Percentiles rank a stretch among this genome's conserved stretches.
phyloP scores from a whole-genome alignment of 2,329 filamentous ascomycete genomes.

The Whalleya microplaca region DNA sequence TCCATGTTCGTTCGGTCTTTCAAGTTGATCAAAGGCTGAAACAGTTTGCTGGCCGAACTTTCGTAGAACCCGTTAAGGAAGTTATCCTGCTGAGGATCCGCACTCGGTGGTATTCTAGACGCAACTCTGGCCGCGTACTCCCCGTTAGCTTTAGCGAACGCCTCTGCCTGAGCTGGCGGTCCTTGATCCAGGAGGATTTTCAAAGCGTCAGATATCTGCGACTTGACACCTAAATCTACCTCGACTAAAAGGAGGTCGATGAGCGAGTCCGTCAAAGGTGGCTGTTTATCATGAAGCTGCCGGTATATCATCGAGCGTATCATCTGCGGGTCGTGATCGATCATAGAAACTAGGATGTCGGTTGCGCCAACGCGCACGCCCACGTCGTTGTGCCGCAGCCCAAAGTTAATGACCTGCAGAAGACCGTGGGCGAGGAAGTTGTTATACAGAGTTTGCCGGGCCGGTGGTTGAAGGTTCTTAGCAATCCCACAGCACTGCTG shows the following conservation, averaged over 20 bases:
- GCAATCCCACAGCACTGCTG: conserved; percentile 94
- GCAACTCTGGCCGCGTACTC: conserved; percentile 69
- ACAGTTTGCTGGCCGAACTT: conserved; percentile 80
- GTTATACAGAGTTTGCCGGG: conserved; percentile 79
- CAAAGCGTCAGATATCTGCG: conserved; percentile 92
- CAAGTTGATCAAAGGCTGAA: conserved; percentile 82
- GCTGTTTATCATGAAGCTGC: conserved; percentile 84
- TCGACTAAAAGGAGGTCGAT: conserved; percentile 92
- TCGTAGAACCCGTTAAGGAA: conserved; percentile 93
- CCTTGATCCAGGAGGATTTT: conserved; percentile 87
- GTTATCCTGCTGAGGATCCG: conserved; percentile 77
- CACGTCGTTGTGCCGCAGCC: conserved; percentile 82
- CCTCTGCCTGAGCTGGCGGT: conserved; percentile 55
- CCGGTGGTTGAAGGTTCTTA: conserved; percentile 88
- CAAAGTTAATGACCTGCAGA: conserved; percentile 88
- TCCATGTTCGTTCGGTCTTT: conserved; percentile 70
- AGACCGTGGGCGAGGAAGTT: conserved; percentile 90
- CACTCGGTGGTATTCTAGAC: conserved; percentile 49
- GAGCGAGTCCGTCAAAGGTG: conserved; percentile 85
- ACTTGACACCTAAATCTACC: conserved; percentile 91
- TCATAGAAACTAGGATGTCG: conserved; percentile 89
- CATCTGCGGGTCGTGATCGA: conserved; percentile 94
- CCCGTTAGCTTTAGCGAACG: conserved; percentile 64
- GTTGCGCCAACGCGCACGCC: conserved; percentile 88
- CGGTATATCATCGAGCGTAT: conserved; percentile 92